Percentiles rank a stretch among this genome's conserved stretches.
Conservation (phyloP, 164 flowering plant species). For the Piper betle region DNA sequence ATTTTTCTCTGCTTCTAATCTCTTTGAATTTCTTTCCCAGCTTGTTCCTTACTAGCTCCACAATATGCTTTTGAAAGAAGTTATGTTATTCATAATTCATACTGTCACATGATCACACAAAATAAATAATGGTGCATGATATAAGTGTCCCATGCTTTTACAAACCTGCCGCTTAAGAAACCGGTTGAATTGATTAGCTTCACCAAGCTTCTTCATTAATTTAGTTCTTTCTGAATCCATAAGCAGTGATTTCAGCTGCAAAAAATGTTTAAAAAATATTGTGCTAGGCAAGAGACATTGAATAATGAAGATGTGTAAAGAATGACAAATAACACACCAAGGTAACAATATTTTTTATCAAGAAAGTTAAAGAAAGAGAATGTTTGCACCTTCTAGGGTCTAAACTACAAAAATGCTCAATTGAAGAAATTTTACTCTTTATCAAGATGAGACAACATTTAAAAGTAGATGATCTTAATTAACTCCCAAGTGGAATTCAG, state of each 20-base stretch:
- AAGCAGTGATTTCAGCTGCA: conserved; percentile 53
- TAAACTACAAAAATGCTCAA: neutral
- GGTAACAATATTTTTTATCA: neutral
- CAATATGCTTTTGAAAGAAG: too few relatives aligned
- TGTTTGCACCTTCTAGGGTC: neutral
- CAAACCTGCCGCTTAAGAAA: conserved; percentile 81
- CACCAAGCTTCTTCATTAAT: conserved; percentile 67
- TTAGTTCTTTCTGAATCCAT: conserved; percentile 64
- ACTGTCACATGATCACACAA: neutral
- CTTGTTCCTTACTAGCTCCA: too few relatives aligned
- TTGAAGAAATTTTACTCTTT: neutral
- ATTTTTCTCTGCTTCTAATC: too few relatives aligned
- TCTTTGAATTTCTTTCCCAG: too few relatives aligned
- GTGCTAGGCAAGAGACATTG: too few relatives aligned
- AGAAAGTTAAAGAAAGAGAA: neutral
- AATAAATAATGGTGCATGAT: too few relatives aligned
- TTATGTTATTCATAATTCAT: neutral
- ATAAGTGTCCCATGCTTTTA: neutral
- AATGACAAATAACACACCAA: neutral
- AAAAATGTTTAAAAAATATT: neutral
- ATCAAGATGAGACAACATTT: too few relatives aligned
- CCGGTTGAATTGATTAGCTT: conserved; percentile 88
- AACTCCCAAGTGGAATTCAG: too few relatives aligned
- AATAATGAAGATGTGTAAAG: too few relatives aligned
- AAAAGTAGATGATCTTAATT: too few relatives aligned